Percentiles rank a stretch among this genome's conserved stretches.
These are phyloP conservation scores for Metarhizium guizhouense DNA, from an alignment of 2,329 filamentous ascomycete species.

Conservation along the genomic window DNA sequence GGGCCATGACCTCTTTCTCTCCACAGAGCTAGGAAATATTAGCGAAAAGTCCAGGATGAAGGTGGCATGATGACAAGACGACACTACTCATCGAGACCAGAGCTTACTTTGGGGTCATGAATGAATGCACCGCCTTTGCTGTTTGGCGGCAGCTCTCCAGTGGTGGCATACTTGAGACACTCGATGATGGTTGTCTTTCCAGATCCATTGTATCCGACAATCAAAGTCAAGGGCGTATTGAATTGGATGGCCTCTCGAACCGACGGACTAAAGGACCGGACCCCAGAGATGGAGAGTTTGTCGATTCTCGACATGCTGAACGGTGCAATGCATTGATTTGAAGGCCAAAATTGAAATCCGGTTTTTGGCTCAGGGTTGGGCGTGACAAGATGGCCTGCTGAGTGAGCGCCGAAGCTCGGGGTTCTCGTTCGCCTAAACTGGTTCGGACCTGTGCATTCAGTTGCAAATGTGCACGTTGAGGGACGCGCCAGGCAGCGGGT, in stretches of 20 bases:
- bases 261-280: conserved; percentile 76
- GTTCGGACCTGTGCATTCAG: too few species aligned
- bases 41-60: background rate
- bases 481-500: conserved; percentile 2
- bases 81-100: background rate
- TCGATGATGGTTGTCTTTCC: conserved; percentile 99
- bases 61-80: background rate
- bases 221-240: conserved; percentile 83
- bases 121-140: conserved; percentile 87
- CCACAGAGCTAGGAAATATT: conserved; percentile 50
- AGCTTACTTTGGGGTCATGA: conserved; percentile 77
- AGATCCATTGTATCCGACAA: conserved; percentile 94
- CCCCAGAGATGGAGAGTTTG: conserved; percentile 75
- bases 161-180: conserved; percentile 95
- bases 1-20: conserved; percentile 81
- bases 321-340: conserved; percentile 7
- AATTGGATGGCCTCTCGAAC: conserved; percentile 76
- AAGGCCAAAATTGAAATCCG: background rate
- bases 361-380: too few species aligned
- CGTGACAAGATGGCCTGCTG: too few species aligned
- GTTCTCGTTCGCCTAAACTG: too few species aligned
- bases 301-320: conserved; percentile 68
- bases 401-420: too few species aligned
- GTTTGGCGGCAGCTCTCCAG: conserved; percentile 86
- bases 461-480: background rate